Evolutionary conservation across 176 grass and related monocot genomes (phyloP).

Genomic region (Chrysopogon serrulatus): DNA sequence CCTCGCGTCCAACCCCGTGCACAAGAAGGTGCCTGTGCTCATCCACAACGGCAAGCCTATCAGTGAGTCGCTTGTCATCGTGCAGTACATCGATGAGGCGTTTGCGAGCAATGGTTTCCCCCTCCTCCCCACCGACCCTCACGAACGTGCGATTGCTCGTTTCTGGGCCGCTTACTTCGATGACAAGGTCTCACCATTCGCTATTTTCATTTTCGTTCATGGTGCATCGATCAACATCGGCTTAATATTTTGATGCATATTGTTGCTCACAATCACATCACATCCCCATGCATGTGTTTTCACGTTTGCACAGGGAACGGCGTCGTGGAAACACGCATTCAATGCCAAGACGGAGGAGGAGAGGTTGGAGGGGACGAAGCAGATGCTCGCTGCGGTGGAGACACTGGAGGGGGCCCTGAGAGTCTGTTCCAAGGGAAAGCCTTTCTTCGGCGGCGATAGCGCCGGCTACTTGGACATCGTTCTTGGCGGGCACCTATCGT

Average conservation of each 20-base stretch:
- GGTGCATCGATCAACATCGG: too few species aligned
- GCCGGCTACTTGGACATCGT: background rate
- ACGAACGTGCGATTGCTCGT: background rate
- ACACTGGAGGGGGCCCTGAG: slow-evolving; percentile 17
- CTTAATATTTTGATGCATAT: background rate
- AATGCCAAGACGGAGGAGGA: slow-evolving; percentile 6
- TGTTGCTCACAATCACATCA: too few species aligned
- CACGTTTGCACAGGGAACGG: background rate
- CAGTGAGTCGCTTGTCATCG: slow-evolving; percentile 29
- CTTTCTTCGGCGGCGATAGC: background rate
- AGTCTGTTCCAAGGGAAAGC: background rate
- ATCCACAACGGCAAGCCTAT: background rate
- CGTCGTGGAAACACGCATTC: background rate
- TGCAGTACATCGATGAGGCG: background rate
- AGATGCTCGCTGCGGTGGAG: background rate
- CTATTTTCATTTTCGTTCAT: too few species aligned
- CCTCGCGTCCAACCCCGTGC: slow-evolving; percentile 37
- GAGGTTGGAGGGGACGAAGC: background rate
- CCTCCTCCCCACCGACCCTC: slow-evolving; percentile 7
- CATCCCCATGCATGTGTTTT: too few species aligned
- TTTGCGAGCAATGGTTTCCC: background rate
- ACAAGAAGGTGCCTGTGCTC: slow-evolving; percentile 48
- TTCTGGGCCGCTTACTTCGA: slow-evolving; percentile 35
- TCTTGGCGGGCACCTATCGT: background rate
- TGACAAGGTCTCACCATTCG: slow-evolving; percentile 13